A percentile compares a stretch with the other conserved stretches of the same genome.
Conservation (phyloP, 257 asterid species). For the Osmanthus fragrans region DNA sequence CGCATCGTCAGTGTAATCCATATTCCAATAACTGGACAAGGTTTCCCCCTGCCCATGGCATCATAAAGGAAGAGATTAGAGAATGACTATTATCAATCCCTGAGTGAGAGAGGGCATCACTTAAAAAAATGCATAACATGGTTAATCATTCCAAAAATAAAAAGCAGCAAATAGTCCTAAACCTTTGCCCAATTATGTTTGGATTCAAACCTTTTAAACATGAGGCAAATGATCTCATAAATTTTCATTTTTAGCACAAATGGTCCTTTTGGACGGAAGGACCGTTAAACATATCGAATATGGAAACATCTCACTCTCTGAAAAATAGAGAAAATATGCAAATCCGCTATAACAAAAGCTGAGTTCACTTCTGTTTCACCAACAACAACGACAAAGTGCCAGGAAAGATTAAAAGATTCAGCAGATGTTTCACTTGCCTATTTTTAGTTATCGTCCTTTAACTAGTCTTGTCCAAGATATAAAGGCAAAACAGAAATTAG, state of each 20-base stretch:
- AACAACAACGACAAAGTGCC: not conserved
- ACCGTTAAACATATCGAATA: not conserved
- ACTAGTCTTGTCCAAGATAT: not conserved
- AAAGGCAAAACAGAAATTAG: not conserved
- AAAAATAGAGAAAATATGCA: not conserved
- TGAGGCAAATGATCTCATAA: no score
- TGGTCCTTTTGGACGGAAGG: no score
- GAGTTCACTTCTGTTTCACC: not conserved
- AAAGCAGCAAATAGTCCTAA: not conserved
- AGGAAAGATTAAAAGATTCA: not conserved
- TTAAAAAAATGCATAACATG: not conserved
- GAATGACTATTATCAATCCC: slow-evolving; percentile 7
- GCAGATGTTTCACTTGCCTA: not conserved
- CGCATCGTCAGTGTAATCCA: slow-evolving; percentile 57
- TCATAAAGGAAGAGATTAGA: slow-evolving; percentile 20
- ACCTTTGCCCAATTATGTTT: no score
- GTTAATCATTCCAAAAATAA: not conserved
- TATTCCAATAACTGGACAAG: slow-evolving; percentile 50
- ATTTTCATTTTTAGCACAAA: no score
- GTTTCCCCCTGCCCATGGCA: slow-evolving; percentile 68
- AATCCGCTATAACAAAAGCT: not conserved
- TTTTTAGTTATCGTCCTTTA: not conserved
- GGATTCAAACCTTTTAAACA: no score
- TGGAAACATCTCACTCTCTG: not conserved
- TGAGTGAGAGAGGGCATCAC: not conserved